These are phyloP conservation scores for Epichloe gansuensis DNA, from an alignment of 2,329 filamentous ascomycete genomes.

Conservation along the genomic window DNA sequence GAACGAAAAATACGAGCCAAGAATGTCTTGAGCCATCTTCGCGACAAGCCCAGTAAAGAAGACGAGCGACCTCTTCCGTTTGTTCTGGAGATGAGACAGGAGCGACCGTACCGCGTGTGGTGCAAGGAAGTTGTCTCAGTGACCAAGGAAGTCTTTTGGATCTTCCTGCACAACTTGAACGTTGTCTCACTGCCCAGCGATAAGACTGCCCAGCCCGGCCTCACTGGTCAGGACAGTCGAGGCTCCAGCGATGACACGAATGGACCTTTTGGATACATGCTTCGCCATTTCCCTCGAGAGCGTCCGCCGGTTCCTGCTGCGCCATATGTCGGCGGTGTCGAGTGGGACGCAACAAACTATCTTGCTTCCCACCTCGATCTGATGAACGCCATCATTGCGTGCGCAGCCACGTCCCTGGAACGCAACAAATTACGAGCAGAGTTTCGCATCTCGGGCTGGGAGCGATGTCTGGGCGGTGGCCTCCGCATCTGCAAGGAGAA, in stretches of 20 bases:
- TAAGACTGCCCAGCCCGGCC: conserved; percentile 13
- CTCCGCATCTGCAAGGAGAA: conserved; percentile 93
- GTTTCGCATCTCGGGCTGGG: conserved; percentile 74
- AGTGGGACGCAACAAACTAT: conserved; percentile 98
- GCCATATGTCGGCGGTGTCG: conserved; percentile 90
- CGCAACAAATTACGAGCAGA: conserved; percentile 70
- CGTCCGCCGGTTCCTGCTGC: conserved; percentile 85
- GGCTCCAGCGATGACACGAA: conserved; percentile 11
- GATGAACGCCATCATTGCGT: conserved; percentile 79
- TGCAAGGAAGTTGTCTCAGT: conserved; percentile 85
- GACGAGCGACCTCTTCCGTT: conserved; percentile 69
- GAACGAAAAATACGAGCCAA: conserved; percentile 57
- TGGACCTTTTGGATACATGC: conserved; percentile 47
- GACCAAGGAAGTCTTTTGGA: conserved; percentile 98
- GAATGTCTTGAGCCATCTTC: conserved; percentile 66
- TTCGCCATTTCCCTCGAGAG: conserved; percentile 67
- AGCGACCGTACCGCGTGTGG: conserved; percentile 86
- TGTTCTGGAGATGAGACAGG: conserved; percentile 75
- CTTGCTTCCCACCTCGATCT: conserved; percentile 85
- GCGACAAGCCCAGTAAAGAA: conserved; percentile 65
- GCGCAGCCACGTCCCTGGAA: conserved; percentile 52
- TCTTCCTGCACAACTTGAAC: conserved; percentile 90
- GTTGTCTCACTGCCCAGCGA: conserved; percentile 55
- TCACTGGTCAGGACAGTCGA: conserved; percentile 4
- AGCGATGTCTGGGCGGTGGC: conserved; percentile 75